phyloP scores from a whole-genome alignment of 75 land plant species.

The Pinus tabuliformis region DNA sequence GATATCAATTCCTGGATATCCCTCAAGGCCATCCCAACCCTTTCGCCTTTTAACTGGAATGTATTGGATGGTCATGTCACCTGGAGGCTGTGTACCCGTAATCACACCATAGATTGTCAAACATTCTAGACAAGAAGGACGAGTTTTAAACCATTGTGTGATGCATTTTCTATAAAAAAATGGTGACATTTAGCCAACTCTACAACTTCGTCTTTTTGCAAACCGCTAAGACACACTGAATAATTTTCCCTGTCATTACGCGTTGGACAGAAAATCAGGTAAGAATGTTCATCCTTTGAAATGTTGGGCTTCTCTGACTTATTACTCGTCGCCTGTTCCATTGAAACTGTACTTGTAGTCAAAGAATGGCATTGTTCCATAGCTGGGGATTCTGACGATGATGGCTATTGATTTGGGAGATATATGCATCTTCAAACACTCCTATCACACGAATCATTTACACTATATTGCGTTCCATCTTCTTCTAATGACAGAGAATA shows the following conservation, averaged over 20 bases:
- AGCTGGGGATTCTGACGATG: not conserved
- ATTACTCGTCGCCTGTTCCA: not conserved
- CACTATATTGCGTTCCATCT: not conserved
- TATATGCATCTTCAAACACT: not conserved
- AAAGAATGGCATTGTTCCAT: not conserved
- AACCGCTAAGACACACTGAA: conserved; percentile 19
- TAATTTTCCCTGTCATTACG: conserved; percentile 20
- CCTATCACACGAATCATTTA: not conserved
- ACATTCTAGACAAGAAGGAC: conserved; percentile 31
- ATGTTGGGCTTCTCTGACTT: not conserved
- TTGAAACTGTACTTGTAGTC: not conserved
- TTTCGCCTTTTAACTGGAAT: conserved; percentile 11
- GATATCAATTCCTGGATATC: conserved; percentile 20
- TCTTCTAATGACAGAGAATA: not conserved
- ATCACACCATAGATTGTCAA: conserved; percentile 21
- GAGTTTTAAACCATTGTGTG: conserved; percentile 17
- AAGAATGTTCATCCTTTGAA: not conserved
- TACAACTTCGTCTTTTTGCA: conserved; percentile 18
- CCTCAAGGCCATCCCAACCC: conserved; percentile 14
- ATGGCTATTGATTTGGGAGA: not conserved
- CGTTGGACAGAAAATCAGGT: conserved; percentile 15
- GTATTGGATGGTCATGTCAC: conserved; percentile 19
- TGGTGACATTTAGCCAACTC: conserved; percentile 24
- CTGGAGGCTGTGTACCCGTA: conserved; percentile 27
- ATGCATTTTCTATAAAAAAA: conserved; percentile 25